Percentiles rank a stretch among this genome's conserved stretches.
Evolutionary conservation across 768 basidiomycete species (phyloP).

Genomic region (Rubroboletus pulcherrimus): DNA sequence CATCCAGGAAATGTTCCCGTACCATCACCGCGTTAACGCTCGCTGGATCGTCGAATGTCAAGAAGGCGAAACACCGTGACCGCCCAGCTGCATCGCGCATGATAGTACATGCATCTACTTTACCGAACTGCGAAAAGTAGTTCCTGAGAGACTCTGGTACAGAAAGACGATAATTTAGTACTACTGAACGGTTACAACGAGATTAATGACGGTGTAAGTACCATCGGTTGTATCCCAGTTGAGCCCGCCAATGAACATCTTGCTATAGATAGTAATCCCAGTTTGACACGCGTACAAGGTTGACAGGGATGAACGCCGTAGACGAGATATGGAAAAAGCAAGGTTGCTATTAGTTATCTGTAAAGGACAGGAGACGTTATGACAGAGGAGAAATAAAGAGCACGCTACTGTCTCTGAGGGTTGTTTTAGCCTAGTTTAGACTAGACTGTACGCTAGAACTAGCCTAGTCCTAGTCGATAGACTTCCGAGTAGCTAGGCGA

Average conservation of each 20-base stretch:
- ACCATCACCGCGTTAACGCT: slow-evolving; percentile 96
- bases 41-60: slow-evolving; percentile 91
- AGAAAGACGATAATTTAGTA: slow-evolving; percentile 34
- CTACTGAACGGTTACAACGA: slow-evolving; percentile 37
- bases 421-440: slow-evolving; percentile 73
- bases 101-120: slow-evolving; percentile 96
- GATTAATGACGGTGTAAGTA: slow-evolving; percentile 47
- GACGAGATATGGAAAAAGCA: slow-evolving; percentile 37
- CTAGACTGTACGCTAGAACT: slow-evolving; percentile 76
- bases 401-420: slow-evolving; percentile 70
- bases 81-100: slow-evolving; percentile 96
- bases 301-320: slow-evolving; percentile 25
- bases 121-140: slow-evolving; percentile 95
- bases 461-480: slow-evolving; percentile 67
- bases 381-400: slow-evolving; percentile 52
- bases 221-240: slow-evolving; percentile 99
- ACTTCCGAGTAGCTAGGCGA: slow-evolving; percentile 44
- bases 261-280: slow-evolving; percentile 55
- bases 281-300: slow-evolving; percentile 24
- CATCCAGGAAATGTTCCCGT: slow-evolving; percentile 91
- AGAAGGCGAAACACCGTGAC: slow-evolving; percentile 95
- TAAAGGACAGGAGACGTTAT: slow-evolving; percentile 63
- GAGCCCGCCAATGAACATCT: slow-evolving; percentile 99
- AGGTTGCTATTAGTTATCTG: slow-evolving; percentile 77
- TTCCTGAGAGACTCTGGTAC: slow-evolving; percentile 67